Conservation (phyloP, 2,329 filamentous ascomycete species). For the Pseudocercospora ulei region DNA sequence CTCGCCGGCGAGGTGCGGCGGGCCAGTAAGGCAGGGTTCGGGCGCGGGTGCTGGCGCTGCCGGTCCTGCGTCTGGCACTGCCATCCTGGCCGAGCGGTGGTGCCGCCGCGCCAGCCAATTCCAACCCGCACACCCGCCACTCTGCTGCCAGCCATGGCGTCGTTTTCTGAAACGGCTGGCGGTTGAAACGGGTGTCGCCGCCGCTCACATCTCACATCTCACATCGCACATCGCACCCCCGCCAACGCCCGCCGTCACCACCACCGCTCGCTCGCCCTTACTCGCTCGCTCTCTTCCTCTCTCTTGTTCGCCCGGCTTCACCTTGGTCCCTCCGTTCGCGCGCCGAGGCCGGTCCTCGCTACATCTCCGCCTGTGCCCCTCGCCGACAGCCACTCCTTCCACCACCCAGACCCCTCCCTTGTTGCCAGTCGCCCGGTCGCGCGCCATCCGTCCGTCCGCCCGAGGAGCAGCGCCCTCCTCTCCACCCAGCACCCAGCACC, state of each 20-base stretch:
- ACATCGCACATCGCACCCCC: too few species aligned
- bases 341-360: constrained; percentile 23
- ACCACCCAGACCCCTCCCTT: constrained; percentile 1
- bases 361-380: constrained; percentile 7
- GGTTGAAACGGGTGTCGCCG: constrained; percentile 2
- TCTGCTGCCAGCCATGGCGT: constrained; percentile 1
- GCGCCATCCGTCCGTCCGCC: constrained; percentile 23
- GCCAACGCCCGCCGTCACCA: too few species aligned
- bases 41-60: constrained; percentile 1
- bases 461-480: constrained; percentile 9
- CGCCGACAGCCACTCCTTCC: neutral
- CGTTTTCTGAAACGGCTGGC: constrained; percentile 9
- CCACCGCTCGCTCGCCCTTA: too few species aligned
- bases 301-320: constrained; percentile 10
- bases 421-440: constrained; percentile 9
- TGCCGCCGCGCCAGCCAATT: constrained; percentile 1
- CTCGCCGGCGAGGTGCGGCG: constrained; percentile 1
- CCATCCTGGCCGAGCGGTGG: neutral
- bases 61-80: neutral
- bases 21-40: neutral
- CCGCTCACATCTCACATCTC: constrained; percentile 2
- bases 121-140: constrained; percentile 1
- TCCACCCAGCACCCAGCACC: neutral
- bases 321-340: constrained; percentile 9
- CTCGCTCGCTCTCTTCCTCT: neutral